Evolutionary conservation across 305 asterid genomes (phyloP).

Genomic region (Ajuga reptans): DNA sequence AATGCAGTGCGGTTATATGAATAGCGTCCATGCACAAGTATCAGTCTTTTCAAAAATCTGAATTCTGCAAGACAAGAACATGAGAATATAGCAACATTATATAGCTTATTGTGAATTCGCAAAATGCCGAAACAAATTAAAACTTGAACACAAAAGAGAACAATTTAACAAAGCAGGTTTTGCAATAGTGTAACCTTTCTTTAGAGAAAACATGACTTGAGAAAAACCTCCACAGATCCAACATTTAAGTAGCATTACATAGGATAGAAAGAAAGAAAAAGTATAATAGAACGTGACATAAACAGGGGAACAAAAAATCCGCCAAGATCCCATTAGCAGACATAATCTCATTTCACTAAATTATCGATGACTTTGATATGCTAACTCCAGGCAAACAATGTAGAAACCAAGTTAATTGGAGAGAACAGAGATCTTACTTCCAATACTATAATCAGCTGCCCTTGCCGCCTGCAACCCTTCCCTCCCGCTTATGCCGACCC

Average conservation of each 20-base stretch:
- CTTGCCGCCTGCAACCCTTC: slow-evolving; percentile 99
- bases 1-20: slow-evolving; percentile 95
- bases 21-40: slow-evolving; percentile 96
- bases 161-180: background rate
- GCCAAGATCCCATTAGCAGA: background rate
- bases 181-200: background rate
- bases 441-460: slow-evolving; percentile 99
- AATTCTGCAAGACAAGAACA: slow-evolving; percentile 60
- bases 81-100: background rate
- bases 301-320: background rate
- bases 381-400: slow-evolving; percentile 15
- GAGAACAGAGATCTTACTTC: slow-evolving; percentile 51
- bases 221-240: background rate
- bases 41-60: slow-evolving; percentile 82
- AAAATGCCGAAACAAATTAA: slow-evolving; percentile 1
- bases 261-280: background rate
- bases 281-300: background rate
- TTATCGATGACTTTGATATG: background rate
- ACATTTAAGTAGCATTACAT: background rate
- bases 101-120: background rate
- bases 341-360: slow-evolving; percentile 6
- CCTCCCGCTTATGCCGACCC: slow-evolving; percentile 98
- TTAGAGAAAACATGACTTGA: background rate
- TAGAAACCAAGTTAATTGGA: background rate
- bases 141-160: background rate